Evolutionary conservation across 2,329 filamentous ascomycete species (phyloP).

Genomic region (Cladosporium phlei): DNA sequence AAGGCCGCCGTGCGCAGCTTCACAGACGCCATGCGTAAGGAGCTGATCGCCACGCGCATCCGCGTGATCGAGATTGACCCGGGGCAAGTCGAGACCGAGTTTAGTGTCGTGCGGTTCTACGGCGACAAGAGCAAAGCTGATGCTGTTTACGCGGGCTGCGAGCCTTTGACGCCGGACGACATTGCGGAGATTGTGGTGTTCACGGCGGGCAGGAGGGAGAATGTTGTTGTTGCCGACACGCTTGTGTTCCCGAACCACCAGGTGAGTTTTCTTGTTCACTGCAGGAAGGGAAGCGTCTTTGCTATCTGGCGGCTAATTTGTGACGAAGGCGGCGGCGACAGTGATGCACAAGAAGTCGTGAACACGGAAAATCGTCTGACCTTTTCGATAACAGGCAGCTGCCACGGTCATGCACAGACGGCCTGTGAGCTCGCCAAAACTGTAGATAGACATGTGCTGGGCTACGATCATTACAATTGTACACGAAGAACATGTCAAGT

Average conservation of each 20-base stretch:
- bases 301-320: constrained; percentile 15
- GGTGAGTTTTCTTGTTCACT: constrained; percentile 52
- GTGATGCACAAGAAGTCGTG: constrained; percentile 41
- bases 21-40: constrained; percentile 75
- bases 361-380: constrained; percentile 5
- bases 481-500: background rate
- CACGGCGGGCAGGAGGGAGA: constrained; percentile 74
- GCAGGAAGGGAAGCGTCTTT: background rate
- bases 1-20: constrained; percentile 86
- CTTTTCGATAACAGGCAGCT: constrained; percentile 17
- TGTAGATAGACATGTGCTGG: constrained; percentile 15
- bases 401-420: constrained; percentile 20
- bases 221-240: constrained; percentile 84
- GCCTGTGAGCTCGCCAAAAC: constrained; percentile 15
- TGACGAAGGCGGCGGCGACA: constrained; percentile 38
- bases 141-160: constrained; percentile 78
- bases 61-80: constrained; percentile 85
- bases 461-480: no score
- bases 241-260: constrained; percentile 87
- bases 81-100: constrained; percentile 91
- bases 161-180: constrained; percentile 82
- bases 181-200: constrained; percentile 91
- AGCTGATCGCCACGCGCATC: constrained; percentile 75
- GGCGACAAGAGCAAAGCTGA: constrained; percentile 87
- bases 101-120: constrained; percentile 81